phyloP scores from a whole-genome alignment of 2,329 filamentous ascomycete species.

The Verticillium alfalfae region DNA sequence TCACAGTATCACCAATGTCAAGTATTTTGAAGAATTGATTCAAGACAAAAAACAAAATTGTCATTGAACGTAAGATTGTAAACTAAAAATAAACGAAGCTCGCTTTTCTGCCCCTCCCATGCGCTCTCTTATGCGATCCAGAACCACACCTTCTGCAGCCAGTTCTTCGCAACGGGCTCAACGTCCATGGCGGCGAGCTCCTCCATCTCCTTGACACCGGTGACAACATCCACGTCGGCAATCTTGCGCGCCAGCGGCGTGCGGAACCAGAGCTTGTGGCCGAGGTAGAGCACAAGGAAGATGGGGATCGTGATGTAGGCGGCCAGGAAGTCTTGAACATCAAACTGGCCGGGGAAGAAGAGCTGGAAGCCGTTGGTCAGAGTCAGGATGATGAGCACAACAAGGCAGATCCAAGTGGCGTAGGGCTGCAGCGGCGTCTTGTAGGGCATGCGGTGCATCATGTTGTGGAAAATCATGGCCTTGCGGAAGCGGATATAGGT shows the following conservation, averaged over 20 bases:
- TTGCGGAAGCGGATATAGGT: slow-evolving; percentile 55
- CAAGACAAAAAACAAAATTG: too few species aligned
- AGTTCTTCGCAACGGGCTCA: slow-evolving; percentile 43
- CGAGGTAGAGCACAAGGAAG: slow-evolving; percentile 55
- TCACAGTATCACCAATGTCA: too few species aligned
- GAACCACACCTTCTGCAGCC: slow-evolving; percentile 47
- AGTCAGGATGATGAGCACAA: slow-evolving; percentile 54
- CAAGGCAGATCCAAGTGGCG: slow-evolving; percentile 54
- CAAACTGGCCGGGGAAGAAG: slow-evolving; percentile 64
- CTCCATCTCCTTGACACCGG: slow-evolving; percentile 59
- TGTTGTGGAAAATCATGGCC: slow-evolving; percentile 46
- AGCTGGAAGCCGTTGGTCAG: slow-evolving; percentile 72
- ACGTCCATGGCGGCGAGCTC: slow-evolving; percentile 45
- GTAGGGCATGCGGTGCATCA: slow-evolving; percentile 47
- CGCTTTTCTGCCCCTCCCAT: neutral
- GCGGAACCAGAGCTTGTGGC: slow-evolving; percentile 49
- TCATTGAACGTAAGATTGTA: neutral
- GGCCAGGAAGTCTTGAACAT: slow-evolving; percentile 56
- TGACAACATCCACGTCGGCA: slow-evolving; percentile 48
- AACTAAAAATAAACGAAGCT: neutral
- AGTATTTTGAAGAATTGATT: too few species aligned
- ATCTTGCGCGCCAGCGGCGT: slow-evolving; percentile 36
- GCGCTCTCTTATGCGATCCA: slow-evolving; percentile 39
- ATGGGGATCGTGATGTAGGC: slow-evolving; percentile 58
- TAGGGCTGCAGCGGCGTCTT: slow-evolving; percentile 53